Percentiles rank a stretch among this genome's conserved stretches.
Evolutionary conservation across 306 rosid genomes (phyloP).

Genomic region (Crataegus laevigata): DNA sequence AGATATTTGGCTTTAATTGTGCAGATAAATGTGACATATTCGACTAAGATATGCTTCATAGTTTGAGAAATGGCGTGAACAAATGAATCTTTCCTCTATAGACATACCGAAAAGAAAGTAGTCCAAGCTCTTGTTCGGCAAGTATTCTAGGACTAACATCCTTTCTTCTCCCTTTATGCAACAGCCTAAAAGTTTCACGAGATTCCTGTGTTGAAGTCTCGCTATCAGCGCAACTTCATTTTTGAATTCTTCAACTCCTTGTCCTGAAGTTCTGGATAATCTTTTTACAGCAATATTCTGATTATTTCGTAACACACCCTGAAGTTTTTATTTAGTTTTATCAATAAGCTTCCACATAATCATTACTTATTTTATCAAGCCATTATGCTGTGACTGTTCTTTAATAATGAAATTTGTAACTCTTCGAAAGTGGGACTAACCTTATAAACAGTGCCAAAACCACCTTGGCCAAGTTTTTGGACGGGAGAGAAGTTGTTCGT

Average conservation of each 20-base stretch:
- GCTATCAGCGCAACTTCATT: conserved; percentile 9
- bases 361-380: no score
- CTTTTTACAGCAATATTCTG: conserved; percentile 35
- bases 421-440: not conserved
- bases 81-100: not conserved
- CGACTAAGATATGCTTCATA: no score
- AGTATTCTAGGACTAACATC: conserved; percentile 46
- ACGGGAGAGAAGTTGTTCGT: not conserved
- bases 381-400: no score
- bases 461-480: conserved; percentile 16
- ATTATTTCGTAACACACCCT: conserved; percentile 5
- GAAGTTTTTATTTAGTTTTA: not conserved
- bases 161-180: conserved; percentile 42
- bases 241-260: conserved; percentile 50
- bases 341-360: not conserved
- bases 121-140: conserved; percentile 58
- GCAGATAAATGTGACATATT: not conserved
- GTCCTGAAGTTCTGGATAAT: conserved; percentile 41
- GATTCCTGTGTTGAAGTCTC: conserved; percentile 58
- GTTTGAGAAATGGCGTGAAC: not conserved
- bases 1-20: not conserved
- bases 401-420: no score
- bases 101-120: conserved; percentile 39
- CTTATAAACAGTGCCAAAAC: conserved; percentile 17
- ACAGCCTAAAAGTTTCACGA: conserved; percentile 52